Conservation (phyloP, 2,329 filamentous ascomycete genomes). For the Fusarium secorum region DNA sequence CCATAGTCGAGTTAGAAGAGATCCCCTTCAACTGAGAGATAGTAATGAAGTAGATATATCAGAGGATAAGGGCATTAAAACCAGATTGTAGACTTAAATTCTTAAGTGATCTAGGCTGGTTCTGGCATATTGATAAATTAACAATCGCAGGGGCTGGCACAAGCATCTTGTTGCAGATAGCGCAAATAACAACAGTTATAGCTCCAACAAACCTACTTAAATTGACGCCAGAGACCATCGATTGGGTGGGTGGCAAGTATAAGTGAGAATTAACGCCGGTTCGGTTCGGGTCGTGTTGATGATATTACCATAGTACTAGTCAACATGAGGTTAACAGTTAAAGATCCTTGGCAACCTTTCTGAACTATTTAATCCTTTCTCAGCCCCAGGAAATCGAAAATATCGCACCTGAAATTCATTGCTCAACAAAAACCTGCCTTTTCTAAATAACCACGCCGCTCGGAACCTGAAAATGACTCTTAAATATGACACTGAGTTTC, state of each 20-base stretch:
- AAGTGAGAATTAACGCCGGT: background rate
- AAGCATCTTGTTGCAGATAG: background rate
- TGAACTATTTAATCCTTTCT: background rate
- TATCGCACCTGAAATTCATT: background rate
- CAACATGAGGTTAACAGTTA: background rate
- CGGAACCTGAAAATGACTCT: background rate
- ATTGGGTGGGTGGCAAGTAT: background rate
- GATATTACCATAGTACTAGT: background rate
- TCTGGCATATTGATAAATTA: background rate
- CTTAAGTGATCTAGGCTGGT: background rate
- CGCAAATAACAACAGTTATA: background rate
- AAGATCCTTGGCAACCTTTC: background rate
- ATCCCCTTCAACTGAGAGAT: too few species aligned
- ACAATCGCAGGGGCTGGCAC: too few species aligned
- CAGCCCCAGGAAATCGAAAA: rapidly evolving
- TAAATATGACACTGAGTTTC: background rate
- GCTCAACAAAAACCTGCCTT: background rate
- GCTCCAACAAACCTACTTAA: background rate
- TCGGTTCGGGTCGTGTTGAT: background rate
- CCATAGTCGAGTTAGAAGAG: too few species aligned
- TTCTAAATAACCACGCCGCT: background rate
- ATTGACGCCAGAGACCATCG: background rate
- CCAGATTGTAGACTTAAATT: background rate
- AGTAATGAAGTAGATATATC: too few species aligned
- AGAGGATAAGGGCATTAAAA: too few species aligned